A percentile compares a stretch with the other conserved stretches of the same genome.
phyloP scores from a whole-genome alignment of 176 grass and related monocot species.

The Phoenix roebelenii region DNA sequence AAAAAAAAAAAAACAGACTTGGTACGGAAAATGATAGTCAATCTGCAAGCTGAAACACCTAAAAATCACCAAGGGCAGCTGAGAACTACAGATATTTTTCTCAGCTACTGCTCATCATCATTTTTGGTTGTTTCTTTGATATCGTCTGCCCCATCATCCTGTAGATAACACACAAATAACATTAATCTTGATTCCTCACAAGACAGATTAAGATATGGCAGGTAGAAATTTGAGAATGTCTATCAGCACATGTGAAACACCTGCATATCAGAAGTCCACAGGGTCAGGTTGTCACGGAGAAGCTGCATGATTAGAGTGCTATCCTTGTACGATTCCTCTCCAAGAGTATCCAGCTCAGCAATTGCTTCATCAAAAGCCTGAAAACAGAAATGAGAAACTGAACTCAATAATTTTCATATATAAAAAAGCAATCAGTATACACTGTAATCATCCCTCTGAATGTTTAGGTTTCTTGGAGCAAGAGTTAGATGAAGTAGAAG shows the following conservation, averaged over 20 bases:
- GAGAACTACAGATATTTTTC: constrained; percentile 10
- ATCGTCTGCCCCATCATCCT: constrained; percentile 84
- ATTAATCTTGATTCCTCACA: no score
- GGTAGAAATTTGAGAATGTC: no score
- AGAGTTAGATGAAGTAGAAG: no score
- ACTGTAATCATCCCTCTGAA: no score
- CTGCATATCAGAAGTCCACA: constrained; percentile 15
- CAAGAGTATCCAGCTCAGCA: constrained; percentile 11
- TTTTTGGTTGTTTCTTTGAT: constrained; percentile 78
- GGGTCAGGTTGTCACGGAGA: constrained; percentile 10
- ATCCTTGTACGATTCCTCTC: constrained; percentile 12
- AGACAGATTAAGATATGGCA: no score
- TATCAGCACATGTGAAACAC: background rate
- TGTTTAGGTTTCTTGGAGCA: no score
- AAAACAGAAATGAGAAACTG: no score
- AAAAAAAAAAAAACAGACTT: background rate
- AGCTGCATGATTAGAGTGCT: constrained; percentile 18
- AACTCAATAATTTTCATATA: no score
- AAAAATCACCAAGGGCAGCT: background rate
- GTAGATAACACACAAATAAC: background rate
- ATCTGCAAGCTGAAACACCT: constrained; percentile 1
- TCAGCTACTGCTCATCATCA: constrained; percentile 48
- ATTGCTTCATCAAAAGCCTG: constrained; percentile 12
- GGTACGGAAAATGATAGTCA: background rate
- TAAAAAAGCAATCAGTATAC: no score